Evolutionary conservation across 108 stramenopile genomes (phyloP), one percentile per base, ranked within the genome.

Genomic region (Stephanodiscus minutulus): DNA sequence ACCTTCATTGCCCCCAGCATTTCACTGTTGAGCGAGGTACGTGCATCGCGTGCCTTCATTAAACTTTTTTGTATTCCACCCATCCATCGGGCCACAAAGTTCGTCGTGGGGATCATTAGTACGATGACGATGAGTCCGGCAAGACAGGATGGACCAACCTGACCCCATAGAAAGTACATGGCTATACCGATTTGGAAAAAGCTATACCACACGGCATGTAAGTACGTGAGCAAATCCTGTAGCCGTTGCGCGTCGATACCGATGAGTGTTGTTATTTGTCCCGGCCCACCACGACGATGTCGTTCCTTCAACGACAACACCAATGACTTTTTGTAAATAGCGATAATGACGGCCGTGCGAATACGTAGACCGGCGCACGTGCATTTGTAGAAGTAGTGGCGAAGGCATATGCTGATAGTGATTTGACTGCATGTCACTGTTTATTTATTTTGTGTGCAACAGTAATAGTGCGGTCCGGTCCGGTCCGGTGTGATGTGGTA

Each of bases 361-460:
- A 95, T 82, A 25, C 82, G 81, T 46, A 96, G 83, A 7, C 97
- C 98, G n/a, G 81, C 82, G 7, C 83, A 77, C 83, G 93, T 97
- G 35, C 96, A 96, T 43, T 88, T 83, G 77, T 86, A 94, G 77
- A 97, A 99, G 82, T 98, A 98, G 68, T 97, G 96, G 28, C 96
- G 87, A 25, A 97, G 81, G 29, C 87, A 86, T 53, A 96, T 70
- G 11, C 86, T 82, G 89, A 89, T 92, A 54, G 81, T 65, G 59
- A 96, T 64, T 72, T 94, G 93, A 9, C 89, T 91, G 0, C 82
- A 7, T 10, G 88, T 88, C 18, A 93, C 88, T 56, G 3, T 28
- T n/a, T n/a, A n/a, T n/a, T n/a, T n/a, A n/a, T n/a, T n/a, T n/a
- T n/a, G n/a, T n/a, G n/a, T n/a, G n/a, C n/a, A n/a, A n/a, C n/a